A percentile compares a stretch with the other conserved stretches of the same genome.
These are phyloP conservation scores for Nitzschia sp. DNA, from an alignment of 108 stramenopile species.

Conservation along the genomic window DNA sequence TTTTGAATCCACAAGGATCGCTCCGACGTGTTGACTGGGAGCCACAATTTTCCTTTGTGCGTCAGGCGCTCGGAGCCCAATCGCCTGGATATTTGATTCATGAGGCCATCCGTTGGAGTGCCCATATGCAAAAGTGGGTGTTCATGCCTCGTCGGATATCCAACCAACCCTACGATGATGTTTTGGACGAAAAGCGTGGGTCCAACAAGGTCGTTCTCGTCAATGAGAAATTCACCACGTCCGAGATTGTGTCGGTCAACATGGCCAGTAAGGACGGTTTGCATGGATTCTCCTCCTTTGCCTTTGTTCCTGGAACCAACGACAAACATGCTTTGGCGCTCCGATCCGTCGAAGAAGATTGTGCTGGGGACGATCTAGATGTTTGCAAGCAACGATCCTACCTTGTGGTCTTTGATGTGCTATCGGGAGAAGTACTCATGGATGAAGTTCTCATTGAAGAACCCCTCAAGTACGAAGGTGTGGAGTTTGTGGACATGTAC, in stretches of 20 bases:
- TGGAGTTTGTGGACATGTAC: slow-evolving; percentile 89
- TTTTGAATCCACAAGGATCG: slow-evolving; percentile 71
- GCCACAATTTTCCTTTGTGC: slow-evolving; percentile 76
- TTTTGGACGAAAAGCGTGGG: slow-evolving; percentile 81
- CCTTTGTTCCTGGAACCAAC: slow-evolving; percentile 88
- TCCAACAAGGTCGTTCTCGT: slow-evolving; percentile 85
- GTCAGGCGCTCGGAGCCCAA: slow-evolving; percentile 67
- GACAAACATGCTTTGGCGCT: slow-evolving; percentile 84
- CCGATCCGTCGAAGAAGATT: slow-evolving; percentile 91
- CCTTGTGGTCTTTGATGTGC: slow-evolving; percentile 84
- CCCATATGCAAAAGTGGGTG: slow-evolving; percentile 85
- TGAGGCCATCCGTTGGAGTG: slow-evolving; percentile 89
- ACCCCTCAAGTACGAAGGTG: slow-evolving; percentile 92
- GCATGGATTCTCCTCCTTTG: slow-evolving; percentile 92
- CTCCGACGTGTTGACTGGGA: slow-evolving; percentile 80
- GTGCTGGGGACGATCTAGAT: slow-evolving; percentile 60
- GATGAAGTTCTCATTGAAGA: slow-evolving; percentile 80
- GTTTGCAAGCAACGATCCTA: slow-evolving; percentile 89
- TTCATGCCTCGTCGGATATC: slow-evolving; percentile 91
- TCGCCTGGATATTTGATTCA: slow-evolving; percentile 89
- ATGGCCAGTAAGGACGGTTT: slow-evolving; percentile 61
- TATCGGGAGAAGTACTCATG: slow-evolving; percentile 88
- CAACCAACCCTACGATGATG: slow-evolving; percentile 82
- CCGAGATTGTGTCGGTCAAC: slow-evolving; percentile 70
- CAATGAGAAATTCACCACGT: slow-evolving; percentile 68